phyloP scores from a whole-genome alignment of 164 flowering plant genomes.

The Houttuynia cordata region DNA sequence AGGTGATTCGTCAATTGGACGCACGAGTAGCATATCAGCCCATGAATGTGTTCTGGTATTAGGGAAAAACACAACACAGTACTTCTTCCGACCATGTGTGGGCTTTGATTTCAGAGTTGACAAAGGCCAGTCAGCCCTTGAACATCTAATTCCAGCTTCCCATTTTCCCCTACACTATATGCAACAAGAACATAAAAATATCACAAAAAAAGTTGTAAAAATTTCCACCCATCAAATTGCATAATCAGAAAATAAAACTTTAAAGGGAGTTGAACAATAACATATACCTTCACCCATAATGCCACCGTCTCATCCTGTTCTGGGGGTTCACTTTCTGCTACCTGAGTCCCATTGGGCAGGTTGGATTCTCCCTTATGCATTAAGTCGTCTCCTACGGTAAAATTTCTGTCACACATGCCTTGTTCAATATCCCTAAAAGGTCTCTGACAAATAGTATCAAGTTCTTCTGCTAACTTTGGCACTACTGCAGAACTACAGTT shows the following conservation, averaged over 20 bases:
- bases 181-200: conserved; percentile 13
- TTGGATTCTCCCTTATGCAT: conserved; percentile 34
- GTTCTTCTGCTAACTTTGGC: conserved; percentile 20
- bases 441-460: background rate
- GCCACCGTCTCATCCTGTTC: conserved; percentile 59
- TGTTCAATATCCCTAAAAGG: conserved; percentile 25
- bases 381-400: background rate
- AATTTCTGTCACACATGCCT: conserved; percentile 15
- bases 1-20: conserved; percentile 64
- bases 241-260: background rate
- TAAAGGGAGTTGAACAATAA: background rate
- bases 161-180: conserved; percentile 92
- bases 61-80: conserved; percentile 75
- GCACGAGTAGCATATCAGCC: conserved; percentile 72
- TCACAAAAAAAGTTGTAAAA: conserved; percentile 2
- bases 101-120: conserved; percentile 74
- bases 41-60: conserved; percentile 76
- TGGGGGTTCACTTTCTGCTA: conserved; percentile 33
- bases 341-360: conserved; percentile 21
- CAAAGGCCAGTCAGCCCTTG: conserved; percentile 81
- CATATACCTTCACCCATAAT: conserved; percentile 82
- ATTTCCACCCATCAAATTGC: background rate
- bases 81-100: conserved; percentile 70
- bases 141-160: conserved; percentile 89
- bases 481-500: conserved; percentile 23